Base-by-base conservation (phyloP, 331 rosid genomes). In the Quercus phellos region DNA sequence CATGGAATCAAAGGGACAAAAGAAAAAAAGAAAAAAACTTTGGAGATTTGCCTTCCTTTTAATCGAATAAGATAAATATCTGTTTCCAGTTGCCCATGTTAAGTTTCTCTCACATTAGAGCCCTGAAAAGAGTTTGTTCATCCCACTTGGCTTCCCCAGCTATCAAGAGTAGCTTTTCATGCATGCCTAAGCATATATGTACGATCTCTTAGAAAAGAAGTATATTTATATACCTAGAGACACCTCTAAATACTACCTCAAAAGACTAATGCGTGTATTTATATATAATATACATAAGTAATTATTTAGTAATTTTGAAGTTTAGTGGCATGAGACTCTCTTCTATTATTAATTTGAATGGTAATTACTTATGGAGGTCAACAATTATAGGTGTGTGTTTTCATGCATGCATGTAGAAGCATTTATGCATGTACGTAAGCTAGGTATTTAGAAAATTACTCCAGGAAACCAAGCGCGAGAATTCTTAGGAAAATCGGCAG, bases 381-480 rank as follows among this genome's bases (percentile, higher is more conserved):
- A 18, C 51, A 68, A 32, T 17, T n/a, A 68, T 68, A 17, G 1
- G 11, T 5, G 6, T 2, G 9, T 12, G 27, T 16, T 11, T 68
- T 3, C 51, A n/a, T 32, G 73, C 73, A 38, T 35, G 51, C 73
- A 68, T 4, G 24, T 35, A 17, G 46, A 46, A 70, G 30, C 18
- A 68, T 38, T 8, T 2, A 54, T 9, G 27, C 9, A 72, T n/a
- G 26, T 21, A 19, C 24, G 43, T 29, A 63, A 30, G 29, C 16
- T 51, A 38, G 13, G n/a, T 5, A 8, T 24, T 22, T 38, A 81
- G 85, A 81, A 77, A 26, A 91, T 89, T 89, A 93, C 98, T 93
- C 98, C 53, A 93, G 96, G 80, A 93, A 91, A 58, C 87, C 98
- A 55, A 93, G 97, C 66, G 64, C 87, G 79, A 91, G 77, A 26